These are phyloP conservation scores for Onygenales sp. DNA, from an alignment of 2,329 filamentous ascomycete species.

Conservation along the genomic window DNA sequence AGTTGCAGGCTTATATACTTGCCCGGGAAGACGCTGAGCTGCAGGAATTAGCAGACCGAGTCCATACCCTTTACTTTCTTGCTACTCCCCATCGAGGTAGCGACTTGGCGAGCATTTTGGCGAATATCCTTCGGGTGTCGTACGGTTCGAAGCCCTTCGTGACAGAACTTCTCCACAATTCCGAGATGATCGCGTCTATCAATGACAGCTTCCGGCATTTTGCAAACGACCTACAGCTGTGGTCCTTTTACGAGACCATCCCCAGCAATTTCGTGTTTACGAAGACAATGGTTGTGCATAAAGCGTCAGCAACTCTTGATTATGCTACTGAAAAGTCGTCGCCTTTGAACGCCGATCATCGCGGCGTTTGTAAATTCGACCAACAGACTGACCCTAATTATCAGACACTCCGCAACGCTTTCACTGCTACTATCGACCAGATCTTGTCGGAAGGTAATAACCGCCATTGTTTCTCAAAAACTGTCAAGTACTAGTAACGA, in stretches of 20 bases:
- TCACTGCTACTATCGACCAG: constrained; percentile 19
- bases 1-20: constrained; percentile 25
- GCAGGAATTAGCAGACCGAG: constrained; percentile 6
- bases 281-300: constrained; percentile 22
- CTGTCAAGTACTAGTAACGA: neutral
- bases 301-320: constrained; percentile 24
- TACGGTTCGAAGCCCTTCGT: constrained; percentile 9
- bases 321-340: constrained; percentile 18
- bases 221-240: constrained; percentile 19
- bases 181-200: constrained; percentile 16
- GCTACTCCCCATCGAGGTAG: constrained; percentile 20
- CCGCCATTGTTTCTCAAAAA: neutral
- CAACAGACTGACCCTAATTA: constrained; percentile 23
- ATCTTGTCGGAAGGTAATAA: constrained; percentile 9
- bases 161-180: constrained; percentile 5
- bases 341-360: constrained; percentile 26
- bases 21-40: constrained; percentile 12
- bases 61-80: constrained; percentile 16
- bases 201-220: constrained; percentile 27
- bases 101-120: constrained; percentile 11
- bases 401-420: constrained; percentile 21
- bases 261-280: constrained; percentile 14
- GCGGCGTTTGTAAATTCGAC: constrained; percentile 28
- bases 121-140: constrained; percentile 20
- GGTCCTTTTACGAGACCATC: constrained; percentile 29